A percentile compares a stretch with the other conserved stretches of the same genome.
These are phyloP conservation scores for Talaromyces sp. DNA, from an alignment of 2,329 filamentous ascomycete species.

Conservation along the genomic window DNA sequence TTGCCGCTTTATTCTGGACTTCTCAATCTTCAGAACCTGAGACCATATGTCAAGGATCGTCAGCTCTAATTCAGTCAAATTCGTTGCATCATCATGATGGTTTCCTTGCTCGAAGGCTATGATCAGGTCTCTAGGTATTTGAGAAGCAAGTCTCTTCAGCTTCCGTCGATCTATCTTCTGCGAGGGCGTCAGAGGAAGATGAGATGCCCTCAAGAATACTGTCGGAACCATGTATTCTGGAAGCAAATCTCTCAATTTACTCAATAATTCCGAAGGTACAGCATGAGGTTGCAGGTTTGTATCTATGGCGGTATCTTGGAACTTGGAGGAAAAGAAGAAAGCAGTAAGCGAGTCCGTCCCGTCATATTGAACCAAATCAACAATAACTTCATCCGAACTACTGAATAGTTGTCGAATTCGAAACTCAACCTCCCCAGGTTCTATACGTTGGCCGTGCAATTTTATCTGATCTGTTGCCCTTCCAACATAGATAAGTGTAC, in stretches of 20 bases:
- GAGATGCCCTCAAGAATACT: not conserved
- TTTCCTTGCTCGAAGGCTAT: not conserved
- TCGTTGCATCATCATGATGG: not conserved
- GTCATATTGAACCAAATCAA: not conserved
- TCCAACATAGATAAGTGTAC: constrained; percentile 1
- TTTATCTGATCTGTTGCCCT: constrained; percentile 6
- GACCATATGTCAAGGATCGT: not conserved
- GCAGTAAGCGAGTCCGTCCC: not conserved
- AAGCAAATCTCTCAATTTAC: constrained; percentile 21
- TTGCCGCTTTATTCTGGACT: constrained; percentile 16
- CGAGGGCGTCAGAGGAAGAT: not conserved
- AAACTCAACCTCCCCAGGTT: constrained; percentile 11
- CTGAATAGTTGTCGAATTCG: not conserved
- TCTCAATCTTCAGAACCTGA: not conserved
- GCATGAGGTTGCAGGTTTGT: not conserved
- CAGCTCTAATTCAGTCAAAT: not conserved
- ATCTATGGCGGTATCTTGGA: not conserved
- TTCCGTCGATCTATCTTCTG: not conserved
- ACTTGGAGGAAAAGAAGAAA: not conserved
- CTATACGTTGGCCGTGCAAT: constrained; percentile 15
- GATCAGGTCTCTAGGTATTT: not conserved
- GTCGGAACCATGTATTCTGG: constrained; percentile 15
- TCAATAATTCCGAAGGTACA: not conserved
- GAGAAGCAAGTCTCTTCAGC: not conserved
- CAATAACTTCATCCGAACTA: not conserved